Percentiles rank a stretch among this genome's conserved stretches.
These are phyloP conservation scores for Ophiostoma pallidulum DNA, from an alignment of 2,329 filamentous ascomycete genomes.

Conservation along the genomic window DNA sequence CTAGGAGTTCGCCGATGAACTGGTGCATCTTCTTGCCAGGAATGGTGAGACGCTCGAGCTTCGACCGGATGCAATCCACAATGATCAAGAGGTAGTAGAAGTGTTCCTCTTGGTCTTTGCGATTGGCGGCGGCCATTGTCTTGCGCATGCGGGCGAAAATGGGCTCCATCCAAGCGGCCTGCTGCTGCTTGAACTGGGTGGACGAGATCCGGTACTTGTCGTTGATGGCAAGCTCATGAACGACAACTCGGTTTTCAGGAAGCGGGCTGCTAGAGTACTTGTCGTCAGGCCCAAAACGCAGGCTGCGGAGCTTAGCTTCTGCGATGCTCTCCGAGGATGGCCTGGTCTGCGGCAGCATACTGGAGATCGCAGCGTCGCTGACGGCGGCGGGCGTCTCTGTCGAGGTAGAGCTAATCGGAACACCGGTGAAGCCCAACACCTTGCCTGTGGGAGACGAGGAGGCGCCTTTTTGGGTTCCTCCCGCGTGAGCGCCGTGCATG, in stretches of 20 bases:
- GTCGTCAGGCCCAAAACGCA: conserved; percentile 28
- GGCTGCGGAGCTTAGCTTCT: conserved; percentile 25
- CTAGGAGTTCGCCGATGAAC: conserved; percentile 65
- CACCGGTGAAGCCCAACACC: too few species aligned
- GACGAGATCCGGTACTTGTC: conserved; percentile 64
- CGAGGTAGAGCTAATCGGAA: too few species aligned
- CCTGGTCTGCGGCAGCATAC: conserved; percentile 6
- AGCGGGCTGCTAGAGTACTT: conserved; percentile 34
- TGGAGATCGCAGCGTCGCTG: conserved; percentile 6
- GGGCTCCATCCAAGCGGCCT: conserved; percentile 37
- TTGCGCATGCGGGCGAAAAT: conserved; percentile 49
- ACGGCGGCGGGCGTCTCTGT: not conserved
- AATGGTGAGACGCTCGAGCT: conserved; percentile 62
- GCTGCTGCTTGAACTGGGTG: conserved; percentile 49
- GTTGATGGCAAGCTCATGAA: conserved; percentile 73
- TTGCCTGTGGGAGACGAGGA: not conserved
- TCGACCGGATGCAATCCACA: conserved; percentile 60
- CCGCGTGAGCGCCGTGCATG: not conserved
- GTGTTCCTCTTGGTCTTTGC: conserved; percentile 53
- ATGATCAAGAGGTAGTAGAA: conserved; percentile 61
- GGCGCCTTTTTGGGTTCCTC: too few species aligned
- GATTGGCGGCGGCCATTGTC: conserved; percentile 57
- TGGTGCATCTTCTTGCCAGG: conserved; percentile 64
- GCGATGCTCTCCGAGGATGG: conserved; percentile 8
- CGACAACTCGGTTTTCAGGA: conserved; percentile 63